These are phyloP conservation scores for Alternaria triticina DNA, from an alignment of 2,329 filamentous ascomycete genomes.

Conservation along the genomic window DNA sequence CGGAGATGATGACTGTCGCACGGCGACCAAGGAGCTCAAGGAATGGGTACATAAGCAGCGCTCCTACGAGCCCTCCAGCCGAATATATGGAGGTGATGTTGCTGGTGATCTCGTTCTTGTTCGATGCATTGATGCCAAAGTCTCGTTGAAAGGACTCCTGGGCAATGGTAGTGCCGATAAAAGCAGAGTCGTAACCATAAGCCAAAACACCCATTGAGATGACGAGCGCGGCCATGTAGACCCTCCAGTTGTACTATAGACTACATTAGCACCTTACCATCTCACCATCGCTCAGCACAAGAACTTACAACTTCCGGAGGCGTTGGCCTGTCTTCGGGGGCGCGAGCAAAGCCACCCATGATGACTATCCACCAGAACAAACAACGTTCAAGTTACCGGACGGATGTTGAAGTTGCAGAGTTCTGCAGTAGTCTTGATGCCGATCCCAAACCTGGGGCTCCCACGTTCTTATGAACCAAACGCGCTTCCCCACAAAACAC, in stretches of 20 bases:
- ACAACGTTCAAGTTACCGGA: not conserved
- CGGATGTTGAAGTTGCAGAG: conserved; percentile 1
- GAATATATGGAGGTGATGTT: conserved; percentile 58
- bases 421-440: conserved; percentile 6
- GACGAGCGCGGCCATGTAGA: conserved; percentile 57
- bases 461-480: conserved; percentile 25
- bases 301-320: conserved; percentile 57
- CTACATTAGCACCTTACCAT: conserved; percentile 6
- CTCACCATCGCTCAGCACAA: not conserved
- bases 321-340: conserved; percentile 62
- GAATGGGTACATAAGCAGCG: conserved; percentile 54
- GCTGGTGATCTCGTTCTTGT: conserved; percentile 51
- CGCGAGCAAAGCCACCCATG: conserved; percentile 52
- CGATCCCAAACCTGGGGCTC: conserved; percentile 31
- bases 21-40: conserved; percentile 58
- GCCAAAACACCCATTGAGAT: conserved; percentile 56
- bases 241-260: conserved; percentile 56
- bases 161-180: conserved; percentile 62
- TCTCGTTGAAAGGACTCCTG: conserved; percentile 57
- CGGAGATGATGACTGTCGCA: conserved; percentile 57
- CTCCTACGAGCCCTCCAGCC: conserved; percentile 63
- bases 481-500: conserved; percentile 28
- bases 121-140: conserved; percentile 43
- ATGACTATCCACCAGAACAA: conserved; percentile 6
- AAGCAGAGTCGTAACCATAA: conserved; percentile 60